Base-by-base conservation (phyloP, 805 yeast genomes). In the Sungouiozyma ichnusensis region DNA sequence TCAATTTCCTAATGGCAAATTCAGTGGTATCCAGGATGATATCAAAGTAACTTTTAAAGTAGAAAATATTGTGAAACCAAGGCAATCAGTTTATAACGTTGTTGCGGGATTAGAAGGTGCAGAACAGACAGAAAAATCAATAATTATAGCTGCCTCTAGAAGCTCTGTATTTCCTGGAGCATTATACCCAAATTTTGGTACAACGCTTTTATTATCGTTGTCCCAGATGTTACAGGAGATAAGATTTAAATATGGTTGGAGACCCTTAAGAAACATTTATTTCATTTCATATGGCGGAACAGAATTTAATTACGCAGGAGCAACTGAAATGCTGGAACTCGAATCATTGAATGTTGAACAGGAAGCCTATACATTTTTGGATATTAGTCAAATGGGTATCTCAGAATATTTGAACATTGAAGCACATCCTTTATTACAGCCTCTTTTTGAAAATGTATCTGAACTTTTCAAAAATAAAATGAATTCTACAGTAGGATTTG, bases 241-340 rank as follows among this genome's bases (percentile, higher is more conserved):
- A 57, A 76, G 73, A 43, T 67, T 73, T 39, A 66, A 76, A 33
- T 72, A 71, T 50, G 74, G 77, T 44, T 88, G 97, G 96, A 66
- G 67, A 36, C 96, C 97, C 0, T 58, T 85, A 20, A 72, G 97
- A 57, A 69, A 87, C 2, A 79, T 88, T n/a, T 79, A 79, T 52
- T 86, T 88, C 63, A 77, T 77, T 0, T 84, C 94, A 0, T 84
- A 82, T 64, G 94, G 87, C 52, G 95, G 83, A 1, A 65, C 81
- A 0, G 76, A 79, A 44, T 85, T 81, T 49, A 87, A 86, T 55
- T 66, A 72, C 50, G 94, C 90, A 0, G 97, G 97, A 0, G 68
- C 84, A 13, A 70, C 87, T 0, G 87, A 81, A 53, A 77, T 87
- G 73, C 69, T 79, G 5, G 82, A 81, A 51, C 62, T 67, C 27